Evolutionary conservation across 768 basidiomycete species (phyloP).

Genomic region (Tremella mesenterica): DNA sequence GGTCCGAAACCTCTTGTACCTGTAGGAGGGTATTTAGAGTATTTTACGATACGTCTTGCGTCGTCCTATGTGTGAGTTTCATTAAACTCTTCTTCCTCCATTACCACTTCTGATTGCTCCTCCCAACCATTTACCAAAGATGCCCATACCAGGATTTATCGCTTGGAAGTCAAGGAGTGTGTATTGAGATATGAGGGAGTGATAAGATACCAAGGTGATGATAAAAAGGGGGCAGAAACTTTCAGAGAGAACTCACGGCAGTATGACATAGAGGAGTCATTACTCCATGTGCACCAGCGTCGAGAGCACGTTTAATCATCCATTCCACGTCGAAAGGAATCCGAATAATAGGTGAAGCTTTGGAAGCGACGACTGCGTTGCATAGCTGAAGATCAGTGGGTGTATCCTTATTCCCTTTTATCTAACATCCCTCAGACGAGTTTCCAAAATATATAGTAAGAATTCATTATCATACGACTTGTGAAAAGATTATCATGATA

Average conservation of each 20-base stretch:
- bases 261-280: slow-evolving; percentile 44
- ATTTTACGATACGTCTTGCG: slow-evolving; percentile 38
- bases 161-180: not conserved
- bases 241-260: slow-evolving; percentile 19
- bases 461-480: no score
- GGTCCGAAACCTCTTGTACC: slow-evolving; percentile 44
- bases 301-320: slow-evolving; percentile 45
- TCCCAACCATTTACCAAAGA: no score
- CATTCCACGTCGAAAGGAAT: slow-evolving; percentile 39
- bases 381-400: slow-evolving; percentile 15
- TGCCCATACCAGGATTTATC: not conserved
- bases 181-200: slow-evolving; percentile 7
- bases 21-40: slow-evolving; percentile 42
- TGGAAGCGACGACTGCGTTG: slow-evolving; percentile 27
- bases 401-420: no score
- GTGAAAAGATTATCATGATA: no score
- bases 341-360: slow-evolving; percentile 43
- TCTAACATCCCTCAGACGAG: no score
- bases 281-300: slow-evolving; percentile 44
- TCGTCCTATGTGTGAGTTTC: slow-evolving; percentile 30
- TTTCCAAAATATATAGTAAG: no score
- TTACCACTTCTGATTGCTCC: no score
- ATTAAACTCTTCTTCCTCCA: no score
- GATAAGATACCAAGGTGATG: no score
- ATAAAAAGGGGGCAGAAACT: not conserved